Conservation (phyloP, 805 yeast genomes). For the Scheffersomyces ergatensis region DNA sequence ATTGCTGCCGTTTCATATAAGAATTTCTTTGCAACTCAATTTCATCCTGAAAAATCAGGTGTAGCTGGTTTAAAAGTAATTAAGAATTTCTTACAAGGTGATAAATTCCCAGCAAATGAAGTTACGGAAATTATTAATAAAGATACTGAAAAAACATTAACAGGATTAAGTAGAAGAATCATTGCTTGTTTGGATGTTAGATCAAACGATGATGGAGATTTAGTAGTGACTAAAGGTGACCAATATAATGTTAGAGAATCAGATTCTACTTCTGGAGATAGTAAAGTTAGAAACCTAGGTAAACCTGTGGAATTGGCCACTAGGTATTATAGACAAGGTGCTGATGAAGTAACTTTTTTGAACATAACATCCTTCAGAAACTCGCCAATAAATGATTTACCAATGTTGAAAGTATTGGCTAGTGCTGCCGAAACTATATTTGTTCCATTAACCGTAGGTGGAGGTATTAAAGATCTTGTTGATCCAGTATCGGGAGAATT, state of each 20-base stretch:
- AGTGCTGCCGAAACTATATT: constrained; percentile 85
- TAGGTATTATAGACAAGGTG: constrained; percentile 88
- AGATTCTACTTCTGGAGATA: constrained; percentile 27
- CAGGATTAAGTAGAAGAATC: constrained; percentile 84
- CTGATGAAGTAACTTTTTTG: constrained; percentile 93
- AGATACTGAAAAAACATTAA: constrained; percentile 31
- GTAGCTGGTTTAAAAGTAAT: constrained; percentile 80
- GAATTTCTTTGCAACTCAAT: constrained; percentile 92
- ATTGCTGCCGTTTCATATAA: constrained; percentile 77
- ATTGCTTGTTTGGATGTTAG: constrained; percentile 98
- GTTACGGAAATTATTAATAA: constrained; percentile 12
- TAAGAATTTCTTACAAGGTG: constrained; percentile 60
- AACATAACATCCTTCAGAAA: constrained; percentile 95
- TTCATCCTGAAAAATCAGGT: constrained; percentile 99
- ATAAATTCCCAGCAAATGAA: constrained; percentile 22
- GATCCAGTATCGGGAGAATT: constrained; percentile 76
- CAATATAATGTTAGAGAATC: constrained; percentile 93
- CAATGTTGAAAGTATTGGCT: constrained; percentile 88
- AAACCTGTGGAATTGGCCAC: constrained; percentile 95
- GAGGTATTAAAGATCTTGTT: constrained; percentile 88
- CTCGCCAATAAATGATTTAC: constrained; percentile 89
- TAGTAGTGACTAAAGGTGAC: constrained; percentile 98
- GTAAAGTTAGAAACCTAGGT: constrained; percentile 85
- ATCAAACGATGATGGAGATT: constrained; percentile 88
- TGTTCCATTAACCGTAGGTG: constrained; percentile 97